Percentiles rank a stretch among this genome's conserved stretches.
These are phyloP conservation scores for Apiotrichum montevideense DNA, from an alignment of 1,284 basidiomycete genomes.

Conservation along the genomic window DNA sequence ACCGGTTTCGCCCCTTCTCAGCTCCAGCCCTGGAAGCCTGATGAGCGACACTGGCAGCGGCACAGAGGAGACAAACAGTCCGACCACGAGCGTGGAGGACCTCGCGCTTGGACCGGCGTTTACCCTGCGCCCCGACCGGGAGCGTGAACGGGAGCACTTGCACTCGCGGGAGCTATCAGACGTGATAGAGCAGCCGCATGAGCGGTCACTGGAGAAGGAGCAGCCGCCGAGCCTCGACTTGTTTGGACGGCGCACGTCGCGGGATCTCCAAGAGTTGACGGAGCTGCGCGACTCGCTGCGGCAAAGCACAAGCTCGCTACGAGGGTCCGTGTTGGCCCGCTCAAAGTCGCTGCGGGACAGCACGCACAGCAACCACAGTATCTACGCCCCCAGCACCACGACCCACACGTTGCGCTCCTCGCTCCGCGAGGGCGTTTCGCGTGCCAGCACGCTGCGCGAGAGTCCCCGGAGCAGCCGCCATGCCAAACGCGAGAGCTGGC, in stretches of 20 bases:
- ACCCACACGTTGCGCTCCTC: not conserved
- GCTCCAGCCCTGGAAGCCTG: slow-evolving; percentile 8
- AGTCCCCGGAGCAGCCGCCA: not conserved
- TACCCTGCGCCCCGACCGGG: not conserved
- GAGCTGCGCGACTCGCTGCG: not conserved
- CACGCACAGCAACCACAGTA: no score
- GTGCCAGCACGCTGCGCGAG: not conserved
- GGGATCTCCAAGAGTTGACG: not conserved
- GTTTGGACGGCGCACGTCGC: not conserved
- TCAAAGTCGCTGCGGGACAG: no score
- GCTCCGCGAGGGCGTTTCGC: not conserved
- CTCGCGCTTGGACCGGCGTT: slow-evolving; percentile 4
- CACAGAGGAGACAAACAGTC: not conserved
- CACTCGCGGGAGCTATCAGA: not conserved
- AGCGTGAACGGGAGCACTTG: not conserved
- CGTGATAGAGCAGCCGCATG: not conserved
- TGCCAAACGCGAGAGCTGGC: not conserved
- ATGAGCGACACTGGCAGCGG: slow-evolving; percentile 11
- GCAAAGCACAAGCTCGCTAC: not conserved
- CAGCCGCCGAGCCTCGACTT: not conserved
- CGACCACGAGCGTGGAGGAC: slow-evolving; percentile 12
- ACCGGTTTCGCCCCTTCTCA: not conserved
- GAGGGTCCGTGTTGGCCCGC: not conserved
- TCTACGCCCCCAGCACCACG: no score
- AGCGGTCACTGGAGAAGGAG: not conserved